A percentile compares a stretch with the other conserved stretches of the same genome.
Conservation (phyloP, 805 yeast species). For the Saccharomycopsis fodiens region DNA sequence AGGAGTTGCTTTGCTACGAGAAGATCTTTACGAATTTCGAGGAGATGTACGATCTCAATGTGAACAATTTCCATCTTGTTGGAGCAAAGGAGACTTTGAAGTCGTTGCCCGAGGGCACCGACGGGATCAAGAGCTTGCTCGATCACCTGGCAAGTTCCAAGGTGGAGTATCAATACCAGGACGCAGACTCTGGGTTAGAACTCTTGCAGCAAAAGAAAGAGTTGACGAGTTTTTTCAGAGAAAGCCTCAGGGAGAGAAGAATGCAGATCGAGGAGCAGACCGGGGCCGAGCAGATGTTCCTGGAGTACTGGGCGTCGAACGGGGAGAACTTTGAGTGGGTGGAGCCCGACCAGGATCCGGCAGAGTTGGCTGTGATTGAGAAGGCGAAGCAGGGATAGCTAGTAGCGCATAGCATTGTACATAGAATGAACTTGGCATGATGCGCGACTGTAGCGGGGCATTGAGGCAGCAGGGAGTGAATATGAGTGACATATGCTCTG, state of each 20-base stretch:
- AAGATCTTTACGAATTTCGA: constrained; percentile 34
- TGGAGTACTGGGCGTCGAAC: constrained; percentile 81
- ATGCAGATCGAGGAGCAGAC: constrained; percentile 41
- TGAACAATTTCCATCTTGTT: constrained; percentile 31
- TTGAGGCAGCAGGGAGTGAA: no score
- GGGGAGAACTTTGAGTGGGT: constrained; percentile 87
- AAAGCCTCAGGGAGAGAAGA: constrained; percentile 26
- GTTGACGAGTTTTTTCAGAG: constrained; percentile 16
- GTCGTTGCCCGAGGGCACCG: background rate
- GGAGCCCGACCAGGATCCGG: constrained; percentile 88
- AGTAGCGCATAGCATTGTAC: no score
- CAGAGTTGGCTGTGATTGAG: constrained; percentile 37
- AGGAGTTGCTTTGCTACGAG: constrained; percentile 29
- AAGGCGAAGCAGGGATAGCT: constrained; percentile 4
- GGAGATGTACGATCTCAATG: constrained; percentile 35
- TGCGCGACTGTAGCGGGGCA: no score
- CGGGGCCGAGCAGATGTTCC: constrained; percentile 57
- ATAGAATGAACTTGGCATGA: no score
- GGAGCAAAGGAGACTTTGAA: constrained; percentile 8
- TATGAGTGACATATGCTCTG: no score
- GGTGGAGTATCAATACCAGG: constrained; percentile 1
- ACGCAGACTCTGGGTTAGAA: constrained; percentile 1
- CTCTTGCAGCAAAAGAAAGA: constrained; percentile 9
- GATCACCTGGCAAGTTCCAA: constrained; percentile 4
- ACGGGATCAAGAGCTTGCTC: constrained; percentile 10